Evolutionary conservation across 2,329 filamentous ascomycete genomes (phyloP).

Genomic region (Rutstroemia sp.): DNA sequence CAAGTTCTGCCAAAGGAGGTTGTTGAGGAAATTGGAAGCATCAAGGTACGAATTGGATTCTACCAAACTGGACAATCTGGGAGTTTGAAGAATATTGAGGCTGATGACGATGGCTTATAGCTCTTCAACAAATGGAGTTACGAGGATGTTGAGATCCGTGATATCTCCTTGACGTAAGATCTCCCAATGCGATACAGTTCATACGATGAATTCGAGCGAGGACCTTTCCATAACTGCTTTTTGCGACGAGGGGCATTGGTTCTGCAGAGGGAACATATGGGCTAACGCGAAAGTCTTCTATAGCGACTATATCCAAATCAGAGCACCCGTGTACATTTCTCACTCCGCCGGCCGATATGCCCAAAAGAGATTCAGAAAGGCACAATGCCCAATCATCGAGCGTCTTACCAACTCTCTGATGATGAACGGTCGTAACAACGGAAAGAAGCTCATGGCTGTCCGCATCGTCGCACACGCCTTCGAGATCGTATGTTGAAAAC

Average conservation of each 20-base stretch:
- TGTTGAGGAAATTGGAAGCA: conserved; percentile 76
- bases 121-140: conserved; percentile 98
- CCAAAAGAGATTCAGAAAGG: conserved; percentile 99
- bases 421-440: conserved; percentile 99
- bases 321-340: conserved; percentile 96
- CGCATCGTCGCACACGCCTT: conserved; percentile 98
- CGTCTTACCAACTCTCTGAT: conserved; percentile 99
- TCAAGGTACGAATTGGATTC: conserved; percentile 57
- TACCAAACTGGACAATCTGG: background rate
- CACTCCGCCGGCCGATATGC: conserved; percentile 99
- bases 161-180: conserved; percentile 98
- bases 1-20: conserved; percentile 90
- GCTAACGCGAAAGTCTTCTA: conserved; percentile 21
- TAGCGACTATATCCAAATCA: conserved; percentile 99
- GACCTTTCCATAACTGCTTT: background rate
- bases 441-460: conserved; percentile 99
- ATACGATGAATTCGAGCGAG: background rate
- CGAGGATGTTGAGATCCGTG: conserved; percentile 98
- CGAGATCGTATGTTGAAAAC: conserved; percentile 78
- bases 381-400: conserved; percentile 99
- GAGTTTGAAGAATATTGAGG: conserved; percentile 6
- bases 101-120: conserved; percentile 4
- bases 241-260: conserved; percentile 25
- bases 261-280: conserved; percentile 9
- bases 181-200: conserved; percentile 16